phyloP scores from a whole-genome alignment of 306 rosid genomes.

The Medicago arabica region DNA sequence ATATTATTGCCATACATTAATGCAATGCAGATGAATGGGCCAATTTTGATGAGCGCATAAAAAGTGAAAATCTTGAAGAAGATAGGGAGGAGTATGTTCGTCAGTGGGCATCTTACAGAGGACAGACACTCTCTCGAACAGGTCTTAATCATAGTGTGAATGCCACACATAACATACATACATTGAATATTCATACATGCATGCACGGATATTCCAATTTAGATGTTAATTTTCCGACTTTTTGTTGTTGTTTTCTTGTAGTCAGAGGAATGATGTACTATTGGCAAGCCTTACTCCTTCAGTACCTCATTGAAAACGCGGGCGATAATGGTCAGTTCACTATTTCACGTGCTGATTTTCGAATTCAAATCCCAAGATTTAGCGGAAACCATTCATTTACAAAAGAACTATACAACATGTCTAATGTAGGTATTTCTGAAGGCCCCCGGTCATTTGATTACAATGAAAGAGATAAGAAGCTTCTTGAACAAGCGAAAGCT shows the following conservation, averaged over 20 bases:
- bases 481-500: constrained; percentile 65
- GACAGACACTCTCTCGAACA: constrained; percentile 95
- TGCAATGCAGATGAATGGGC: constrained; percentile 84
- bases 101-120: constrained; percentile 94
- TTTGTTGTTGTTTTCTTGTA: constrained; percentile 45
- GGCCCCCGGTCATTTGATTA: constrained; percentile 49
- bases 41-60: constrained; percentile 66
- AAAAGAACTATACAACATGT: constrained; percentile 34
- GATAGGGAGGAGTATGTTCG: constrained; percentile 56
- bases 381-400: constrained; percentile 14
- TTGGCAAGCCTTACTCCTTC: constrained; percentile 72
- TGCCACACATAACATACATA: background rate
- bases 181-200: too few relatives aligned
- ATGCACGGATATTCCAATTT: too few relatives aligned
- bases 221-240: constrained; percentile 23
- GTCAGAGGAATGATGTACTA: constrained; percentile 99
- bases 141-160: constrained; percentile 54
- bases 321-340: constrained; percentile 68
- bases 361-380: constrained; percentile 27
- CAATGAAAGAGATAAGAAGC: constrained; percentile 36
- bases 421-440: constrained; percentile 55
- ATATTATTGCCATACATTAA: constrained; percentile 32
- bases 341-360: constrained; percentile 34
- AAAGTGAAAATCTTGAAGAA: constrained; percentile 1
- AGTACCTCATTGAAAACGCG: constrained; percentile 65